A percentile compares a stretch with the other conserved stretches of the same genome.
Evolutionary conservation across 2,329 filamentous ascomycete genomes (phyloP).

Genomic region (Aspergillus fijiensis): DNA sequence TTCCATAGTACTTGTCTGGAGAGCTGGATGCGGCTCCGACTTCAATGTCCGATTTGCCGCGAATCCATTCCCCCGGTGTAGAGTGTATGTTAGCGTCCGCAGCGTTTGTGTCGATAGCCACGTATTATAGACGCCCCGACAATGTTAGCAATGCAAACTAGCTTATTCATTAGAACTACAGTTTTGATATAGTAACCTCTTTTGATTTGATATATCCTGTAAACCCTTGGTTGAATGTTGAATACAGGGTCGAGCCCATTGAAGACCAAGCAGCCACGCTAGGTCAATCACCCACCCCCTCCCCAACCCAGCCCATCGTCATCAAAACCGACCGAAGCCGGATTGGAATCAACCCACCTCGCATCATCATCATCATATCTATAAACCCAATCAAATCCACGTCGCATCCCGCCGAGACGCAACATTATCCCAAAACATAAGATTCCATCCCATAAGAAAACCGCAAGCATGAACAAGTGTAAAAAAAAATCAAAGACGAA

Average conservation of each 20-base stretch:
- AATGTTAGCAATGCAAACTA: neutral
- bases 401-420: neutral
- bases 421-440: neutral
- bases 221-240: slow-evolving; percentile 8
- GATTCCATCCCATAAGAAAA: neutral
- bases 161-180: too few species aligned
- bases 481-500: neutral
- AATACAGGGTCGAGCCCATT: slow-evolving; percentile 8
- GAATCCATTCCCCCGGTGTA: slow-evolving; percentile 84
- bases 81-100: slow-evolving; percentile 7
- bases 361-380: slow-evolving; percentile 1
- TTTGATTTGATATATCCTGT: neutral
- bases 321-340: too few species aligned
- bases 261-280: neutral
- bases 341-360: too few species aligned
- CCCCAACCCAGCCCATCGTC: neutral
- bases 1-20: slow-evolving; percentile 92
- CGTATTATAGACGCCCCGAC: neutral
- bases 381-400: slow-evolving; percentile 6
- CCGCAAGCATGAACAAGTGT: neutral
- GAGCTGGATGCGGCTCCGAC: slow-evolving; percentile 89
- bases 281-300: neutral
- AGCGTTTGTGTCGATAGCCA: neutral
- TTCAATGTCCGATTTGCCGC: slow-evolving; percentile 94
- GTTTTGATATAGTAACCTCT: too few species aligned